phyloP scores from a whole-genome alignment of 495 filamentous ascomycete species.

The Penicillium atrosanguineum region DNA sequence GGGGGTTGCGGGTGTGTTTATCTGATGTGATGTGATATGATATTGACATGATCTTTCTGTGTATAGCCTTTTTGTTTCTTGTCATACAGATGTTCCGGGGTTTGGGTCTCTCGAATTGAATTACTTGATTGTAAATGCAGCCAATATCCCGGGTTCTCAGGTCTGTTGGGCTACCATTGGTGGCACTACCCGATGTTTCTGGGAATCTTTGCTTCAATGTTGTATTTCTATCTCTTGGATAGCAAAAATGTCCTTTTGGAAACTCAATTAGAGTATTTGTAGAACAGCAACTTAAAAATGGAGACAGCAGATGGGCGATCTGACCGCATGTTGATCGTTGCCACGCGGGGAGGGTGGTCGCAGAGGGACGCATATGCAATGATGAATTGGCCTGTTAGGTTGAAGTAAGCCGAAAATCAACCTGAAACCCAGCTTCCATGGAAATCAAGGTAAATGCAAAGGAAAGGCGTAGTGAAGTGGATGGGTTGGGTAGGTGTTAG shows the following conservation, averaged over 20 bases:
- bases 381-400: conserved; percentile 9
- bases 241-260: not conserved
- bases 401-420: conserved; percentile 2
- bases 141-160: not conserved
- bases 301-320: conserved; percentile 5
- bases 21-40: conserved; percentile 31
- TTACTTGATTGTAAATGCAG: not conserved
- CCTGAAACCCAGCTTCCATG: conserved; percentile 29
- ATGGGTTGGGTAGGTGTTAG: not conserved
- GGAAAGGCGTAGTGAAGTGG: not conserved
- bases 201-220: not conserved
- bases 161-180: conserved; percentile 12
- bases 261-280: not conserved
- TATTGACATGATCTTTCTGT: conserved; percentile 6
- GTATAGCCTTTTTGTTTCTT: conserved; percentile 6
- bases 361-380: conserved; percentile 8
- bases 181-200: not conserved
- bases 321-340: conserved; percentile 19
- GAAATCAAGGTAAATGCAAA: not conserved
- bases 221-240: not conserved
- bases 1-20: conserved; percentile 44
- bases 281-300: not conserved
- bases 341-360: conserved; percentile 11
- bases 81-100: not conserved
- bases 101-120: not conserved